A percentile compares a stretch with the other conserved stretches of the same genome.
phyloP scores from a whole-genome alignment of 441 rosid genomes.

The Pelargonium citronellum region DNA sequence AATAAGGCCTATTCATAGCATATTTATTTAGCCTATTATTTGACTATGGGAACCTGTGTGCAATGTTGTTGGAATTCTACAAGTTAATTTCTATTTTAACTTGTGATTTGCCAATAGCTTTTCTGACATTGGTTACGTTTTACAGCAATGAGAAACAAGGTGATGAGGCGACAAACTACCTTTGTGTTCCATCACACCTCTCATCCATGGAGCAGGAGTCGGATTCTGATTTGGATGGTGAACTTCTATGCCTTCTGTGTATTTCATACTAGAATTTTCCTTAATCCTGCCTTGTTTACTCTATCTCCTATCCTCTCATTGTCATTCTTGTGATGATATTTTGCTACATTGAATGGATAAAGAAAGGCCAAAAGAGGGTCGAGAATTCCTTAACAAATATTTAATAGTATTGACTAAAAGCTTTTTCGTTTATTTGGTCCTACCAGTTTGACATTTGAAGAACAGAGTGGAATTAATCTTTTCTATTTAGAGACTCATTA shows the following conservation, averaged over 20 bases:
- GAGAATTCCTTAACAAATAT: not conserved
- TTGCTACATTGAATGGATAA: not conserved
- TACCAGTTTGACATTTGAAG: not conserved
- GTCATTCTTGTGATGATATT: not conserved
- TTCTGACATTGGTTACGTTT: conserved; percentile 17
- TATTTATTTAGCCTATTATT: not conserved
- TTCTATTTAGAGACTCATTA: not conserved
- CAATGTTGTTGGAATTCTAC: not conserved
- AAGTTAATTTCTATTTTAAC: not conserved
- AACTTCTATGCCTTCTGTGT: conserved; percentile 19
- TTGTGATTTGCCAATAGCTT: conserved; percentile 5
- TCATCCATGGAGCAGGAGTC: conserved; percentile 94
- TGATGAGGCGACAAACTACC: conserved; percentile 74
- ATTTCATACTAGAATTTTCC: not conserved
- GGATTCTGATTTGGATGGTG: conserved; percentile 91
- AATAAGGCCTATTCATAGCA: not conserved
- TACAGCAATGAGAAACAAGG: conserved; percentile 56
- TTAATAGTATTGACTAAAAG: not conserved
- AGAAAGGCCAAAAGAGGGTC: not conserved
- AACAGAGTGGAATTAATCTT: not conserved
- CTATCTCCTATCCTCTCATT: not conserved
- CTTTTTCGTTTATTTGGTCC: not conserved
- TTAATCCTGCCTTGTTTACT: not conserved
- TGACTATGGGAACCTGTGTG: not conserved
- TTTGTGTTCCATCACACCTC: conserved; percentile 87